These are phyloP conservation scores for Amoebophrya sp. DNA, from an alignment of 169 alveolate genomes.

Conservation along the genomic window DNA sequence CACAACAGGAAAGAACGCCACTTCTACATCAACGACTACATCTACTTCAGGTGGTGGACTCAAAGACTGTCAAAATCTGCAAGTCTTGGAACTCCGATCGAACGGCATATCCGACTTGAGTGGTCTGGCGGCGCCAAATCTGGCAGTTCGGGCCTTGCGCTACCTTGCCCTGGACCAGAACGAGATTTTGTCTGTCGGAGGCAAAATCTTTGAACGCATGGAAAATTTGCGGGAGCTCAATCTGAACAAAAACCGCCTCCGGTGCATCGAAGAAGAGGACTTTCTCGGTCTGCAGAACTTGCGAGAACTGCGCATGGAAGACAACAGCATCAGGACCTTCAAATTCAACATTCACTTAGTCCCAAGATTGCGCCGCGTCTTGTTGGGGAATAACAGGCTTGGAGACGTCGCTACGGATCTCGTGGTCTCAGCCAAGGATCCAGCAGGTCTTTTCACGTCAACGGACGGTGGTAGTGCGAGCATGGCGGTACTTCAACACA, in stretches of 20 bases:
- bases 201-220: slow-evolving; percentile 43
- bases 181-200: slow-evolving; percentile 53
- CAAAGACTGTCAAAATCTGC: slow-evolving; percentile 51
- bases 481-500: not conserved
- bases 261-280: slow-evolving; percentile 50
- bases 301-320: slow-evolving; percentile 19
- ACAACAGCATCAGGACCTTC: not conserved
- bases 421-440: not conserved
- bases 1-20: too few relatives aligned
- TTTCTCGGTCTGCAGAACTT: not conserved
- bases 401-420: not conserved
- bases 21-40: too few relatives aligned
- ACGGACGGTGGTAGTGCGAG: not conserved
- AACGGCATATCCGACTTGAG: slow-evolving; percentile 55
- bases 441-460: not conserved
- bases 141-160: slow-evolving; percentile 54
- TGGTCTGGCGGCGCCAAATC: slow-evolving; percentile 55
- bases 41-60: slow-evolving; percentile 46
- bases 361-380: not conserved
- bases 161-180: slow-evolving; percentile 58
- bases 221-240: slow-evolving; percentile 58
- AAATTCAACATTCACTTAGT: not conserved
- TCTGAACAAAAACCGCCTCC: slow-evolving; percentile 54
- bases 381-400: not conserved
- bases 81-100: slow-evolving; percentile 57